Conservation (phyloP, 2,329 filamentous ascomycete species). For the Fusarium siculi region DNA sequence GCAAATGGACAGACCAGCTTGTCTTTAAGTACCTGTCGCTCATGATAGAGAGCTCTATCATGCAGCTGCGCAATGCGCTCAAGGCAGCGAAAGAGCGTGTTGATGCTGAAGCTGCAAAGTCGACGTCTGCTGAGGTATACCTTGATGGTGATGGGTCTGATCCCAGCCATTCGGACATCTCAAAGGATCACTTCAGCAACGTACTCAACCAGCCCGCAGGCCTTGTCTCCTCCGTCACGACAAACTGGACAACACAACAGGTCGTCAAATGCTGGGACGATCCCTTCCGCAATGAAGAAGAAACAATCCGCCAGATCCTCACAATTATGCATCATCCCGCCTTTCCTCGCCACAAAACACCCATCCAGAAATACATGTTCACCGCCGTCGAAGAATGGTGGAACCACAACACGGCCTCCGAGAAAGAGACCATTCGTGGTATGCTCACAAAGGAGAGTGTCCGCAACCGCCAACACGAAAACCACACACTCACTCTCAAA, state of each 20-base stretch:
- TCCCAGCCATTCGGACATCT: slow-evolving; percentile 81
- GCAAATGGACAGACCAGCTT: slow-evolving; percentile 88
- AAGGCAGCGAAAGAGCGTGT: slow-evolving; percentile 53
- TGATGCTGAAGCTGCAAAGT: slow-evolving; percentile 58
- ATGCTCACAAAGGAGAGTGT: slow-evolving; percentile 45
- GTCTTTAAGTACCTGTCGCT: slow-evolving; percentile 87
- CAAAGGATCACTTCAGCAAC: slow-evolving; percentile 83
- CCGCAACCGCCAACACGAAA: slow-evolving; percentile 41
- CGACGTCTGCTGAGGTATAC: slow-evolving; percentile 68
- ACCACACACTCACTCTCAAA: slow-evolving; percentile 42
- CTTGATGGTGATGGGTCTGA: slow-evolving; percentile 80
- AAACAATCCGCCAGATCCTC: slow-evolving; percentile 79
- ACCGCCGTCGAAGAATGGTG: slow-evolving; percentile 81
- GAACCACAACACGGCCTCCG: slow-evolving; percentile 55
- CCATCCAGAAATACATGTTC: slow-evolving; percentile 87
- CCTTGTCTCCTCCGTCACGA: slow-evolving; percentile 44
- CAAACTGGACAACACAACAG: slow-evolving; percentile 45
- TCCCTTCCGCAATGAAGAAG: slow-evolving; percentile 71
- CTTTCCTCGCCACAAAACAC: slow-evolving; percentile 70
- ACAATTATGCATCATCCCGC: slow-evolving; percentile 88
- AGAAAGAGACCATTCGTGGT: slow-evolving; percentile 35
- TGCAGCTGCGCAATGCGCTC: slow-evolving; percentile 79
- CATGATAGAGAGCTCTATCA: slow-evolving; percentile 88
- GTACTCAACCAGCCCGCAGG: slow-evolving; percentile 57
- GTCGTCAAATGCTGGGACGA: slow-evolving; percentile 73